A percentile compares a stretch with the other conserved stretches of the same genome.
Conservation (phyloP, 2,329 filamentous ascomycete species). For the Pezicula neosporulosa region DNA sequence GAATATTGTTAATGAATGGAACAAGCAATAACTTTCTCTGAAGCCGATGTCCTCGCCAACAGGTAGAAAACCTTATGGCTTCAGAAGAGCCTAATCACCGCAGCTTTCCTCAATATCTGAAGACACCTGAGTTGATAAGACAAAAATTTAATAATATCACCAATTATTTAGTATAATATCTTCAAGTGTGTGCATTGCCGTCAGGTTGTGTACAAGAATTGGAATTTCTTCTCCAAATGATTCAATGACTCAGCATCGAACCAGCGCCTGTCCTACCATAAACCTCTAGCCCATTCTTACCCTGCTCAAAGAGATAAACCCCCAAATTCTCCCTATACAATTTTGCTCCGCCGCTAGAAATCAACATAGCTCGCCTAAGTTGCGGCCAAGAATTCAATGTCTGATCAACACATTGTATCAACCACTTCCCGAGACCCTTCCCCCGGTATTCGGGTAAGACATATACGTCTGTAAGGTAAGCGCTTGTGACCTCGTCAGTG, state of each 20-base stretch:
- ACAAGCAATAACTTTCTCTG: too few relatives aligned
- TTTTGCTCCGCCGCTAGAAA: slow-evolving; percentile 32
- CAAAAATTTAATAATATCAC: too few relatives aligned
- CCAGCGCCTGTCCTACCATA: slow-evolving; percentile 5
- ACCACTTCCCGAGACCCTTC: slow-evolving; percentile 60
- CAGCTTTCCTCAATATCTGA: too few relatives aligned
- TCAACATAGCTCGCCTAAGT: slow-evolving; percentile 55
- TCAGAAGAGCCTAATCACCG: too few relatives aligned
- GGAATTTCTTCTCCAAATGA: not conserved
- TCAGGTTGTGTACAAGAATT: too few relatives aligned
- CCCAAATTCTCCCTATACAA: slow-evolving; percentile 24
- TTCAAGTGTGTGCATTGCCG: not conserved
- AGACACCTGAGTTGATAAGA: too few relatives aligned
- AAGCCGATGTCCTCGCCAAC: too few relatives aligned
- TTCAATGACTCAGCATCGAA: not conserved
- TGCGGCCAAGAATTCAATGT: slow-evolving; percentile 51
- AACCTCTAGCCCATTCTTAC: slow-evolving; percentile 9
- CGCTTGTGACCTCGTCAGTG: slow-evolving; percentile 67
- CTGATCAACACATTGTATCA: slow-evolving; percentile 59
- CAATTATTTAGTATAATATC: too few relatives aligned
- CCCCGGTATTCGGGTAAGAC: slow-evolving; percentile 56
- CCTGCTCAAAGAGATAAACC: slow-evolving; percentile 15
- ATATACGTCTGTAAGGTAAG: slow-evolving; percentile 69
- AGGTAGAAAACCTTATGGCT: too few relatives aligned
- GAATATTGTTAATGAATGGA: too few relatives aligned